These are phyloP conservation scores for Usnea hakonensis DNA, from an alignment of 495 filamentous ascomycete genomes.

Conservation along the genomic window DNA sequence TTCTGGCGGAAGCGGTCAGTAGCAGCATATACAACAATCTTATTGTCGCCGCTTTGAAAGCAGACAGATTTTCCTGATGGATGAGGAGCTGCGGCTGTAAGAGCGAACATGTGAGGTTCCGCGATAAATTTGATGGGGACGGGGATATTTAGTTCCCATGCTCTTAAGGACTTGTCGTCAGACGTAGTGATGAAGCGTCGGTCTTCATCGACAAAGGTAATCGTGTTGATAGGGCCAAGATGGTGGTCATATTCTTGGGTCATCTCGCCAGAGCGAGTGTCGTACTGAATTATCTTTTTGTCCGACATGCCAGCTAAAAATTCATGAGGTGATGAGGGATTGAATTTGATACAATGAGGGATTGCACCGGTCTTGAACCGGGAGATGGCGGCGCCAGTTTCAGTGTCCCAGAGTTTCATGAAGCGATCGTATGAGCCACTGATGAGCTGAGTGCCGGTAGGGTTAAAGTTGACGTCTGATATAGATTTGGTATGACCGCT, in stretches of 20 bases:
- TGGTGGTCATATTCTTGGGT: conserved; percentile 99
- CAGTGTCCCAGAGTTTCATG: conserved; percentile 97
- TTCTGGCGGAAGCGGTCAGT: conserved; percentile 95
- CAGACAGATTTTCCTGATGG: conserved; percentile 87
- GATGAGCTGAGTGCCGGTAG: conserved; percentile 74
- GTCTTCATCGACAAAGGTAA: conserved; percentile 91
- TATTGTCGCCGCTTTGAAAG: conserved; percentile 89
- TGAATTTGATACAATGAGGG: conserved; percentile 90
- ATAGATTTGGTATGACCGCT: conserved; percentile 84
- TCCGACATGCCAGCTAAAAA: conserved; percentile 96
- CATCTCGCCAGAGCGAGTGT: conserved; percentile 72
- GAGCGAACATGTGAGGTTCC: conserved; percentile 93
- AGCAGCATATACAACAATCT: conserved; percentile 89
- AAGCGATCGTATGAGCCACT: conserved; percentile 87
- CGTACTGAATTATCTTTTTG: conserved; percentile 98
- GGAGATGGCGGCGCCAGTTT: conserved; percentile 78
- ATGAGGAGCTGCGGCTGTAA: conserved; percentile 73
- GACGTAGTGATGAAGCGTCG: conserved; percentile 95
- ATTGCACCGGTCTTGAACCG: conserved; percentile 90
- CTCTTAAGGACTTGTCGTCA: conserved; percentile 90
- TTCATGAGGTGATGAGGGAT: conserved; percentile 71
- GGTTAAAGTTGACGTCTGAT: conserved; percentile 82
- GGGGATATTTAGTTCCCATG: conserved; percentile 97
- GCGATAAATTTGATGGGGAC: conserved; percentile 86
- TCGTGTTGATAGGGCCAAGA: conserved; percentile 91